Conservation (phyloP, 31 red algal genomes). For the Bonnemaisonia californica region DNA sequence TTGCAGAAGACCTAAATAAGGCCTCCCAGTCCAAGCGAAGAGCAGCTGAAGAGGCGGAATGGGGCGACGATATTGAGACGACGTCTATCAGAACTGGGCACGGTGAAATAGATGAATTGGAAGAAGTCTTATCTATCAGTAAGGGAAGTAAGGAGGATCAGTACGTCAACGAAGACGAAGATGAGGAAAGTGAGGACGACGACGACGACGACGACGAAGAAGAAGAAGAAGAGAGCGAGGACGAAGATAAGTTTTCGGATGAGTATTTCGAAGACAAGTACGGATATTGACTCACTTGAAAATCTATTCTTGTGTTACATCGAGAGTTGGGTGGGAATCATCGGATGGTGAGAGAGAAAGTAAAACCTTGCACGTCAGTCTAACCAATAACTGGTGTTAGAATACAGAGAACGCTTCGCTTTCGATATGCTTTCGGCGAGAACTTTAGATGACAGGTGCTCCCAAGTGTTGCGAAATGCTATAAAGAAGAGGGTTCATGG, state of each 20-base stretch:
- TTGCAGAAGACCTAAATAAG: neutral
- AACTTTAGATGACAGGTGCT: neutral
- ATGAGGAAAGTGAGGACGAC: slow-evolving; percentile 15
- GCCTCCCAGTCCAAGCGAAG: neutral
- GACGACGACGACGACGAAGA: slow-evolving; percentile 19
- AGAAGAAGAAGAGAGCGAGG: slow-evolving; percentile 31
- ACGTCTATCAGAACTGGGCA: neutral
- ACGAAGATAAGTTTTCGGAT: slow-evolving; percentile 56
- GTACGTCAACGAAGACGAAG: neutral
- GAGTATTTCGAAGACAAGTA: slow-evolving; percentile 77
- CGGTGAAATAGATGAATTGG: neutral
- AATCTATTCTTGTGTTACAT: neutral
- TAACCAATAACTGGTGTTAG: too few species aligned
- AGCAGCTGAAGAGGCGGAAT: neutral
- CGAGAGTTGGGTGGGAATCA: neutral
- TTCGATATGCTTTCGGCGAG: neutral
- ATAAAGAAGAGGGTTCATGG: too few species aligned
- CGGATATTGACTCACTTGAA: slow-evolving; percentile 23
- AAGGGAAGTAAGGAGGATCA: neutral
- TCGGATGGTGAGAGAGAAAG: too few species aligned
- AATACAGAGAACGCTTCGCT: neutral
- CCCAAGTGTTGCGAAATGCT: too few species aligned
- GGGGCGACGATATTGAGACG: neutral
- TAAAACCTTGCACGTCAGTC: too few species aligned
- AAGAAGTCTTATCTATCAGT: neutral